phyloP scores from a whole-genome alignment of 441 rosid genomes.

The Populus trichocarpa region DNA sequence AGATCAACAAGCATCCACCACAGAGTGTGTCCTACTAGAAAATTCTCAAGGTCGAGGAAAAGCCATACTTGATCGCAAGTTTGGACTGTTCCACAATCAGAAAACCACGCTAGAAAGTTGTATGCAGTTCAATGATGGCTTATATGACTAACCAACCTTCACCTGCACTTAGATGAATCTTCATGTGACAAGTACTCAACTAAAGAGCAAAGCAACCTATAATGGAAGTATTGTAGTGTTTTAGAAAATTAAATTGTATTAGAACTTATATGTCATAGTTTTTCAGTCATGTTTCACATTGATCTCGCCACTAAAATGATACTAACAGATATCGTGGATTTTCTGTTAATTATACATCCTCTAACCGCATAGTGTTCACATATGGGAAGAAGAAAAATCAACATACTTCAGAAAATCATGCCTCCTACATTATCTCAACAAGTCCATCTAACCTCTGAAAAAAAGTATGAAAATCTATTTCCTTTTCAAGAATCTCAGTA shows the following conservation, averaged over 20 bases:
- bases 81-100: neutral
- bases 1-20: constrained; percentile 11
- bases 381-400: neutral
- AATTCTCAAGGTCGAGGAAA: neutral
- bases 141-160: neutral
- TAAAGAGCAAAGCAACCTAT: neutral
- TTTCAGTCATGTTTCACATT: neutral
- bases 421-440: neutral
- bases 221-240: neutral
- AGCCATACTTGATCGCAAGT: neutral
- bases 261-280: neutral
- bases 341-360: neutral
- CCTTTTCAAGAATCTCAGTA: neutral
- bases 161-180: neutral
- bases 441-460: neutral
- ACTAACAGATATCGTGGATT: neutral
- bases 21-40: neutral
- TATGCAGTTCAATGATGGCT: neutral
- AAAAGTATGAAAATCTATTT: neutral
- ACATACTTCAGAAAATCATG: neutral
- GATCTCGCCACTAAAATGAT: neutral
- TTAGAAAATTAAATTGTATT: neutral
- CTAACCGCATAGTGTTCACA: neutral
- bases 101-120: neutral
- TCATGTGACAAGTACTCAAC: neutral